Base-by-base conservation (phyloP, 371 early-diverging fungal genomes). In the Capillidium rhysosporum region DNA sequence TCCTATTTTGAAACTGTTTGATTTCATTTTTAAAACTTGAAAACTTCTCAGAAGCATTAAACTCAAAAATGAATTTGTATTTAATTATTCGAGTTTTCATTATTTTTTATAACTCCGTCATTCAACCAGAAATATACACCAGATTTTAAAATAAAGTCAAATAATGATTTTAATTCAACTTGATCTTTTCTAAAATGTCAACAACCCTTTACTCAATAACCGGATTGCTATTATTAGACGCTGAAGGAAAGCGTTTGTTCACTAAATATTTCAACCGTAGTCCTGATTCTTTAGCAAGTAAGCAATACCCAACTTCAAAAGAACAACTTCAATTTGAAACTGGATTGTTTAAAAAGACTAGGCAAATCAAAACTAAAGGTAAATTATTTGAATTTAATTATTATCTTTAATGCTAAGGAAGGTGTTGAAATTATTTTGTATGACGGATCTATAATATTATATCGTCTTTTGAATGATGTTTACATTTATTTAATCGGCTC, bases 251-350 rank as follows among this genome's bases (percentile, higher is more conserved):
- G 61, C 82, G 96, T 55, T 73, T 91, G 4, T 70, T 93, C 31
- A 78, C 92, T 29, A 96, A 96, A 63, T 96, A 93, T 71, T 96
- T 89, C 63, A 70, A 70, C 24, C 48, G 59, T 55, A 77, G 67
- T 61, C 54, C 23, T 10, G 26, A 53, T 44, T 44, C 44, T 18
- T 21, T 21, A 24, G 56, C 61, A 26, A 20, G n/a, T 21, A 56
- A 45, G 26, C 46, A 56, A 55, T 79, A 72, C 63, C 63, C 76
- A 31, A 80, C 77, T 23, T 29, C 73, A 14, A 90, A 90, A 66
- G 92, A 92, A 57, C 91, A 93, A 65, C 79, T 78, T 55, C 79
- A 79, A 31, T 89, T 96, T 68, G 97, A 96, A 65, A 84, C 82
- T 64, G 77, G 78, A 1, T 73, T 96, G 54, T 91, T 86, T 61